Conservation (phyloP, 2,329 filamentous ascomycete genomes). For the Clarireedia monteithiana region DNA sequence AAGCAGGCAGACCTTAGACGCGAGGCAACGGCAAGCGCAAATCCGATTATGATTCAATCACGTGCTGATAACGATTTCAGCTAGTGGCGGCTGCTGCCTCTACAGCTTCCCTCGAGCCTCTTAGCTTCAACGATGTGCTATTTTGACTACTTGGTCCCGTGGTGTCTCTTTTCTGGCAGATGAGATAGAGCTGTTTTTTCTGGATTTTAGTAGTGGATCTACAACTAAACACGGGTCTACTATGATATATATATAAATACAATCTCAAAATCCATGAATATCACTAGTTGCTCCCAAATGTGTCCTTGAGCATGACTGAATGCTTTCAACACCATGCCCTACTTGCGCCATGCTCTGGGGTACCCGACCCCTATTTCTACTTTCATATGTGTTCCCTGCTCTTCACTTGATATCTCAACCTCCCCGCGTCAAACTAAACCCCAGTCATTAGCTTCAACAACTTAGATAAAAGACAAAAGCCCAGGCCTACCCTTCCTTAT, state of each 20-base stretch:
- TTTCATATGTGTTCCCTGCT: too few relatives aligned
- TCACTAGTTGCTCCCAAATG: neutral
- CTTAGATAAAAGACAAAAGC: neutral
- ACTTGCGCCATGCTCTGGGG: conserved; percentile 11
- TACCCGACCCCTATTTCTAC: neutral
- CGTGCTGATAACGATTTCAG: conserved; percentile 4
- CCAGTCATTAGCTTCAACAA: conserved; percentile 12
- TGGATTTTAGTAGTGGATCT: neutral
- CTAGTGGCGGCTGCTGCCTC: neutral
- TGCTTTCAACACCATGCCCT: neutral
- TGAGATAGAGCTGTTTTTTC: too few relatives aligned
- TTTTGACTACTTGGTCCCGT: too few relatives aligned
- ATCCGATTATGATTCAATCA: neutral
- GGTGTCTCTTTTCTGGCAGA: neutral
- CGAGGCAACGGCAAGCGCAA: conserved; percentile 14
- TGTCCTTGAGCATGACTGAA: too few relatives aligned
- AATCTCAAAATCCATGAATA: neutral
- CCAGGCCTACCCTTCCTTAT: conserved; percentile 25
- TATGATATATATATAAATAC: neutral
- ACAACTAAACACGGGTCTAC: neutral
- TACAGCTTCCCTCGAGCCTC: neutral
- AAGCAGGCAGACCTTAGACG: conserved; percentile 20
- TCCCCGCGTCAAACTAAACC: conserved; percentile 19
- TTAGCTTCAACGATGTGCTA: neutral
- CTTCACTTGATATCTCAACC: conserved; percentile 11